Evolutionary conservation across 345 rosid genomes (phyloP).

Genomic region (Citrus reticulata): DNA sequence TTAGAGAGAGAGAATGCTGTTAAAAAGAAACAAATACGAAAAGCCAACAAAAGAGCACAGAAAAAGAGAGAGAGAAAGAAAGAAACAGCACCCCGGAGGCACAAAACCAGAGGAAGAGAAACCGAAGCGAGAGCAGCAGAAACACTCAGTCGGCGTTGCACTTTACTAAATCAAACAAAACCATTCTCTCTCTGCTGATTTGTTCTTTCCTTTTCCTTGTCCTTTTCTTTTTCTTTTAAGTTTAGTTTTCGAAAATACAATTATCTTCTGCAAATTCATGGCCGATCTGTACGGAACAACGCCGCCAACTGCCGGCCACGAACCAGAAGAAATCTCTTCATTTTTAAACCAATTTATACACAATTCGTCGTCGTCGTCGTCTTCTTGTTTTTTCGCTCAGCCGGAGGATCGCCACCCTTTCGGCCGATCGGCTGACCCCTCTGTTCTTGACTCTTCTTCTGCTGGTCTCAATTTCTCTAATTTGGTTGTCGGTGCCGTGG

Average conservation of each 20-base stretch:
- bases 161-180: not conserved
- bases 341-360: slow-evolving; percentile 46
- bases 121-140: not conserved
- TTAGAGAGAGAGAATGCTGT: slow-evolving; percentile 9
- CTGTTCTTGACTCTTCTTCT: slow-evolving; percentile 3
- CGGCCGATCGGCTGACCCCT: slow-evolving; percentile 11
- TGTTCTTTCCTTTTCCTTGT: not conserved
- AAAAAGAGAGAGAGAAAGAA: slow-evolving; percentile 10
- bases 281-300: slow-evolving; percentile 54
- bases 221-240: not conserved
- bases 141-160: not conserved
- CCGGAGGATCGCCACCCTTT: slow-evolving; percentile 22
- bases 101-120: slow-evolving; percentile 3
- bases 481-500: not conserved
- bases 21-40: not conserved
- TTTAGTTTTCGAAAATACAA: not conserved
- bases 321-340: slow-evolving; percentile 46
- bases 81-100: not conserved
- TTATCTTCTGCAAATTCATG: slow-evolving; percentile 24
- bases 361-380: slow-evolving; percentile 29
- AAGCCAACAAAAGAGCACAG: not conserved
- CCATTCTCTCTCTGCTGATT: not conserved
- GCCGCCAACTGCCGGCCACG: slow-evolving; percentile 28
- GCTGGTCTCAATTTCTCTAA: slow-evolving; percentile 22
- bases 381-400: slow-evolving; percentile 17